A percentile compares a stretch with the other conserved stretches of the same genome.
Conservation (phyloP, 805 yeast genomes). For the Teunomyces panamensis region DNA sequence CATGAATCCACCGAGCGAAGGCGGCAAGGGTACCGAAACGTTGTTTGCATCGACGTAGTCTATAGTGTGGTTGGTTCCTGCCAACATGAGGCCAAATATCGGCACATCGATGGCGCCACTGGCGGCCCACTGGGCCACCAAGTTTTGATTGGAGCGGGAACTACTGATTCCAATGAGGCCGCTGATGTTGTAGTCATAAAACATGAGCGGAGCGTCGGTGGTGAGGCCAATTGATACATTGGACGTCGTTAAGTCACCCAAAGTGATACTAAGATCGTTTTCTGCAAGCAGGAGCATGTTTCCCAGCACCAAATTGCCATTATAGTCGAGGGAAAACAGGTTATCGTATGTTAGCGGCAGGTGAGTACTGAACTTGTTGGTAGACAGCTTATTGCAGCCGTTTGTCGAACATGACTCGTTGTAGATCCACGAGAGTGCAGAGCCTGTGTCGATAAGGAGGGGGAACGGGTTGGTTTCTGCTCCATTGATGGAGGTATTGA, state of each 20-base stretch:
- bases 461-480: slow-evolving; percentile 36
- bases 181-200: slow-evolving; percentile 49
- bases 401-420: slow-evolving; percentile 45
- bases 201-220: slow-evolving; percentile 48
- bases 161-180: slow-evolving; percentile 62
- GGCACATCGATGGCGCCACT: slow-evolving; percentile 31
- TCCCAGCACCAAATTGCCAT: slow-evolving; percentile 55
- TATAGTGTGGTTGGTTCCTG: neutral
- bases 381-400: slow-evolving; percentile 37
- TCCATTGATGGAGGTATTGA: slow-evolving; percentile 17
- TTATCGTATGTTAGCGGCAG: slow-evolving; percentile 15
- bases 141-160: slow-evolving; percentile 24
- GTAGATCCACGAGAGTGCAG: slow-evolving; percentile 63
- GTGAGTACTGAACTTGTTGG: slow-evolving; percentile 22
- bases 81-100: slow-evolving; percentile 34
- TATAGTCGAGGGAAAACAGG: slow-evolving; percentile 49
- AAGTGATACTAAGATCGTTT: slow-evolving; percentile 27
- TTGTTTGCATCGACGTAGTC: slow-evolving; percentile 9
- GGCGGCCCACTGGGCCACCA: slow-evolving; percentile 38
- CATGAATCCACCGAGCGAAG: slow-evolving; percentile 31
- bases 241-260: slow-evolving; percentile 21
- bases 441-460: slow-evolving; percentile 62
- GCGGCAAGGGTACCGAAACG: slow-evolving; percentile 12
- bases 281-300: slow-evolving; percentile 33
- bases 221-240: slow-evolving; percentile 56